Percentiles rank a stretch among this genome's conserved stretches.
Evolutionary conservation across 805 yeast species (phyloP).

Genomic region (Suhomyces kilbournensis): DNA sequence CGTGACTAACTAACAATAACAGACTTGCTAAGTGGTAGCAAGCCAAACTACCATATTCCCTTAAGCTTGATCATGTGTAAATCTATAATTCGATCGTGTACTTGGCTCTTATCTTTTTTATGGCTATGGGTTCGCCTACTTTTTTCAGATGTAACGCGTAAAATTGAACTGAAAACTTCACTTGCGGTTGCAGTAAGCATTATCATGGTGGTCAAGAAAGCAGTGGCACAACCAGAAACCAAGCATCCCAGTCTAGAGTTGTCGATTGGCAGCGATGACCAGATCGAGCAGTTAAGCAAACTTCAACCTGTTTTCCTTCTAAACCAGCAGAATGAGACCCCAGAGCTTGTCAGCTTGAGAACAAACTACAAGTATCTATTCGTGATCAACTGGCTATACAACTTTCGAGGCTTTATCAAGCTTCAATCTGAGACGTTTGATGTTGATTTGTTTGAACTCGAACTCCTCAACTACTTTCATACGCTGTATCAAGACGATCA

Average conservation of each 20-base stretch:
- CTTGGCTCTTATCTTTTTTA: neutral
- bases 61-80: too few species aligned
- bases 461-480: slow-evolving; percentile 36
- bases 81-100: too few species aligned
- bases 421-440: slow-evolving; percentile 53
- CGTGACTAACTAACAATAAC: too few species aligned
- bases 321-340: slow-evolving; percentile 10
- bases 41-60: too few species aligned
- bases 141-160: neutral
- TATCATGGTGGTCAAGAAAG: slow-evolving; percentile 6
- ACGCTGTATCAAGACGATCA: slow-evolving; percentile 5
- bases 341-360: slow-evolving; percentile 11
- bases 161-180: neutral
- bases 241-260: slow-evolving; percentile 1
- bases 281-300: slow-evolving; percentile 9
- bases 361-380: slow-evolving; percentile 18
- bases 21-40: too few species aligned
- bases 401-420: slow-evolving; percentile 50
- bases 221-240: neutral
- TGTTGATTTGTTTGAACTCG: slow-evolving; percentile 60
- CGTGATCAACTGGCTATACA: slow-evolving; percentile 55
- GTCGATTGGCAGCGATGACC: slow-evolving; percentile 11
- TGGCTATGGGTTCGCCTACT: neutral
- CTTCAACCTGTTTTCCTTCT: slow-evolving; percentile 10
- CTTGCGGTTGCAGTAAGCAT: neutral